Percentiles rank a stretch among this genome's conserved stretches.
phyloP scores from a whole-genome alignment of 345 rosid species.

The Cardamine resedifolia region DNA sequence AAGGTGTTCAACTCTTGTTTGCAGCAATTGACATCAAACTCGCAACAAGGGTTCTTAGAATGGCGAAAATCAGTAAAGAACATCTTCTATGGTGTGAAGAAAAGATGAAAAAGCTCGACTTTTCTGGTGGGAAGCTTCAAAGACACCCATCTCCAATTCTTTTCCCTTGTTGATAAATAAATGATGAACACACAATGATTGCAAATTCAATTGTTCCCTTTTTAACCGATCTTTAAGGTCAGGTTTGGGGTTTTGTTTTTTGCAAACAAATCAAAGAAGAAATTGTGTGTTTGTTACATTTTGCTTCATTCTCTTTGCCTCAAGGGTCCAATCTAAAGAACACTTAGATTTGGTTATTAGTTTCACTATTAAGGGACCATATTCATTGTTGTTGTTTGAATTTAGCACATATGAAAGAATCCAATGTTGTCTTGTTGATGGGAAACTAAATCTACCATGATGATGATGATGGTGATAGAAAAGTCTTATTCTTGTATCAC shows the following conservation, averaged over 20 bases:
- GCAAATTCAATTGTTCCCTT: not conserved
- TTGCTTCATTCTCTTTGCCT: not conserved
- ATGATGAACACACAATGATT: constrained; percentile 30
- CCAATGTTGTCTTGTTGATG: constrained; percentile 37
- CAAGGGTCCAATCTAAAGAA: constrained; percentile 14
- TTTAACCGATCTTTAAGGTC: not conserved
- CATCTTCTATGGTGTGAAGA: constrained; percentile 94
- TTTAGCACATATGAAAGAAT: constrained; percentile 35
- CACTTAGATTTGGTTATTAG: constrained; percentile 16
- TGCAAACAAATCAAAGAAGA: constrained; percentile 18
- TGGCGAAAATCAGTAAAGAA: constrained; percentile 69
- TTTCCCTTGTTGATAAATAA: constrained; percentile 66
- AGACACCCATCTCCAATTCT: constrained; percentile 83
- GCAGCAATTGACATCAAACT: constrained; percentile 69
- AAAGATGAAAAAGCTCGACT: constrained; percentile 78
- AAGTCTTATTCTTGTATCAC: constrained; percentile 30
- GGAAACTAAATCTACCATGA: constrained; percentile 26
- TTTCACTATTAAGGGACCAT: constrained; percentile 27
- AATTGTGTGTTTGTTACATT: constrained; percentile 11
- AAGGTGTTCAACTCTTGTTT: constrained; percentile 68
- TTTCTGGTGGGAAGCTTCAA: constrained; percentile 58
- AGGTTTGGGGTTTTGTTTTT: not conserved
- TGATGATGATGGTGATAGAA: constrained; percentile 19
- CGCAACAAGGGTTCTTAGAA: constrained; percentile 64
- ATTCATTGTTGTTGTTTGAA: constrained; percentile 21